Conservation (phyloP, 179 eudicot species). For the Dionaea muscipula region DNA sequence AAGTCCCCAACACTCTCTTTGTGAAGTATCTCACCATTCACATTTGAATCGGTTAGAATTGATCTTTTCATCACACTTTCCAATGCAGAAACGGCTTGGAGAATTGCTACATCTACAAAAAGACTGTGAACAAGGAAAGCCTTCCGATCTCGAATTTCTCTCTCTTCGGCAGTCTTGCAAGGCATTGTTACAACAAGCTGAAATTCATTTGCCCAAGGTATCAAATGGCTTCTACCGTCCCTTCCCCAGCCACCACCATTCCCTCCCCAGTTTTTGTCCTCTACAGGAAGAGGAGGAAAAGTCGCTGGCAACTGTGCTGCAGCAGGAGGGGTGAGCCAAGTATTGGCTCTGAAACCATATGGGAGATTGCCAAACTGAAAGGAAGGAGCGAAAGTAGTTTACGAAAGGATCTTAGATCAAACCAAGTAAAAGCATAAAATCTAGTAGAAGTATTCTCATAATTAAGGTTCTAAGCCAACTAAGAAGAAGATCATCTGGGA, state of each 20-base stretch:
- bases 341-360: slow-evolving; percentile 95
- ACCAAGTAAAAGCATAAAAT: not conserved
- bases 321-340: slow-evolving; percentile 93
- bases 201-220: slow-evolving; percentile 86
- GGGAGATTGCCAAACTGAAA: slow-evolving; percentile 98
- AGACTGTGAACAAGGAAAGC: slow-evolving; percentile 93
- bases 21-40: slow-evolving; percentile 29
- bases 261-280: slow-evolving; percentile 95
- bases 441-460: not conserved
- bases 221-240: slow-evolving; percentile 67
- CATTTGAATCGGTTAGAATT: slow-evolving; percentile 19
- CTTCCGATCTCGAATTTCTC: slow-evolving; percentile 87
- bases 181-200: slow-evolving; percentile 79
- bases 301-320: slow-evolving; percentile 57
- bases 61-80: slow-evolving; percentile 44
- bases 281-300: slow-evolving; percentile 77
- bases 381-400: slow-evolving; percentile 3
- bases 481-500: not conserved
- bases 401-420: not conserved
- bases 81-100: slow-evolving; percentile 65
- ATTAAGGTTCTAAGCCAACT: not conserved
- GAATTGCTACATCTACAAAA: slow-evolving; percentile 93
- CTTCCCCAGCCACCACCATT: slow-evolving; percentile 96
- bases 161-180: slow-evolving; percentile 94
- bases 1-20: slow-evolving; percentile 71